These are phyloP conservation scores for Akanthomyces uredinophilus DNA, from an alignment of 2,329 filamentous ascomycete genomes.

Conservation along the genomic window DNA sequence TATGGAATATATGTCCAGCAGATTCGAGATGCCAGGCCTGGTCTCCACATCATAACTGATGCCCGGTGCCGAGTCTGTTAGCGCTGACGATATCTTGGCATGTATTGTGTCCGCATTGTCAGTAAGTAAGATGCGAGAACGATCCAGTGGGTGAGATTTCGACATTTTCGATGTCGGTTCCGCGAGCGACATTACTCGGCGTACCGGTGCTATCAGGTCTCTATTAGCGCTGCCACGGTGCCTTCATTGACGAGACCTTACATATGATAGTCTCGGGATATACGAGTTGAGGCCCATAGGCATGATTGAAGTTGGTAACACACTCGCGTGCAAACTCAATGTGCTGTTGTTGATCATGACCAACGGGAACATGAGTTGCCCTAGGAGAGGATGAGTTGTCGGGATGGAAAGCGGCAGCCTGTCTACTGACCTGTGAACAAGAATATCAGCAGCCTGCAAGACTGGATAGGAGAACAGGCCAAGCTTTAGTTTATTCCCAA, in stretches of 20 bases:
- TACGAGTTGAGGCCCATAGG: constrained; percentile 60
- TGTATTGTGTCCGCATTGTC: constrained; percentile 60
- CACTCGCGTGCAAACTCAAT: constrained; percentile 87
- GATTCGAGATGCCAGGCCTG: constrained; percentile 81
- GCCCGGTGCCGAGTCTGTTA: constrained; percentile 65
- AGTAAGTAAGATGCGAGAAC: constrained; percentile 78
- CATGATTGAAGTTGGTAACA: constrained; percentile 79
- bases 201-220: constrained; percentile 57
- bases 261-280: constrained; percentile 68
- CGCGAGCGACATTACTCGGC: constrained; percentile 84
- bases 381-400: constrained; percentile 32
- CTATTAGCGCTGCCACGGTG: background rate
- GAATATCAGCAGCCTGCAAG: constrained; percentile 88
- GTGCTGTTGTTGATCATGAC: constrained; percentile 92
- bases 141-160: constrained; percentile 69
- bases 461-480: constrained; percentile 96
- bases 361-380: constrained; percentile 91
- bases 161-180: constrained; percentile 85
- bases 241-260: constrained; percentile 30
- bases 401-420: background rate
- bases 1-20: constrained; percentile 74
- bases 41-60: constrained; percentile 66
- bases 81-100: constrained; percentile 63
- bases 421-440: constrained; percentile 68
- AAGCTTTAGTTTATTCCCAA: constrained; percentile 64